Evolutionary conservation across 345 rosid species (phyloP), one percentile per base, ranked within the genome.

Genomic region (Heritiera fomes): DNA sequence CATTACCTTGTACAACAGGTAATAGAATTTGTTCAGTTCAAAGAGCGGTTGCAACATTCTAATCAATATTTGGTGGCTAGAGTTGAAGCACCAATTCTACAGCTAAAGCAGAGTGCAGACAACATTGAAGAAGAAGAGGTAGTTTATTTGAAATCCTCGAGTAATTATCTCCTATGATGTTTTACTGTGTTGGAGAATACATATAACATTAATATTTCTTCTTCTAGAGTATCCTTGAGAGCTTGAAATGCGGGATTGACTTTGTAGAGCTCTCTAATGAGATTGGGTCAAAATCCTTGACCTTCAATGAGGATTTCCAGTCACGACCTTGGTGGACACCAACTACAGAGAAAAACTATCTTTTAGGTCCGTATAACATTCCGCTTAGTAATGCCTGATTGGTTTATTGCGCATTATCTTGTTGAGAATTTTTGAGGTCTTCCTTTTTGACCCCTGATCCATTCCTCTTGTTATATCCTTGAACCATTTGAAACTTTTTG

Each of bases 261-360:
- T 89, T 91, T 82, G 87, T 89, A 78, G 98, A 92, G 88, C 92
- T 96, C 58, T 88, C 97, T 8, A 84, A 89, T 79, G 97, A 94
- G 87, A 89, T 92, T 81, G 92, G 89, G 65, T 88, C 94, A 40
- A 90, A 85, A 81, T 84, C 87, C 30, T 76, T 92, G 85, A 89
- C 88, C 69, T 90, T 89, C 80, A 92, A 96, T 87, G 98, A 96
- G 83, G 99, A 96, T 87, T 86, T 94, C 76, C 89, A 88, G 79
- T 84, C 95, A 72, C 88, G 97, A 53, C 99, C 99, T 78, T 96
- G 98, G 98, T 96, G 99, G 98, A 92, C 97, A 14, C 99, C 98
- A 82, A 83, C 83, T 81, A 82, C 94, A 49, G 95, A 85, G 80
- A 91, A 88, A 85, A 96, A 96, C 82, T 87, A 90, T 86, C 89